Evolutionary conservation across 1,284 basidiomycete species (phyloP).

Genomic region (Papiliotrema laurentii): DNA sequence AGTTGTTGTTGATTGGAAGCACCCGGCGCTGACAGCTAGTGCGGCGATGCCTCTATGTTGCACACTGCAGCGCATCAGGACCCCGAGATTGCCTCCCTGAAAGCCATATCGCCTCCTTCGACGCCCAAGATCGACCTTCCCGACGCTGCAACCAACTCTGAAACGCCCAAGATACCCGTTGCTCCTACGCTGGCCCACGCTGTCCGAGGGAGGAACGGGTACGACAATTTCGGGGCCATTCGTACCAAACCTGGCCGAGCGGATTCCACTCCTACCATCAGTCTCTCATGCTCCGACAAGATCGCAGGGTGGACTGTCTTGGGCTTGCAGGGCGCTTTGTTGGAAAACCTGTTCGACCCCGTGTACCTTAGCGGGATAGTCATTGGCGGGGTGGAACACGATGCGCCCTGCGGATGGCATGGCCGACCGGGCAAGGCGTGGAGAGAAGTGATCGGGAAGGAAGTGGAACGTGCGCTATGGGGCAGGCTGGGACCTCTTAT

Average conservation of each 20-base stretch:
- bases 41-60: constrained; percentile 83
- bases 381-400: constrained; percentile 62
- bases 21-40: constrained; percentile 49
- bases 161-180: not conserved
- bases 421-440: constrained; percentile 35
- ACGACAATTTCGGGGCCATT: constrained; percentile 65
- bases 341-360: constrained; percentile 57
- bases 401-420: not conserved
- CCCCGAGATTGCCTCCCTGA: constrained; percentile 62
- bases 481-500: constrained; percentile 16
- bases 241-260: constrained; percentile 84
- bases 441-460: constrained; percentile 60
- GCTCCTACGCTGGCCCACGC: constrained; percentile 33
- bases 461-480: constrained; percentile 54
- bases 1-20: no score
- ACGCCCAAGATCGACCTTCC: not conserved
- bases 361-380: constrained; percentile 63
- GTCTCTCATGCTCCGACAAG: constrained; percentile 88
- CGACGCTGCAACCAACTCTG: no score
- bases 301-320: constrained; percentile 74
- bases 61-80: constrained; percentile 69
- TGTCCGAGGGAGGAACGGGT: constrained; percentile 72
- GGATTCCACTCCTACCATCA: constrained; percentile 71
- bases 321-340: constrained; percentile 78
- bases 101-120: constrained; percentile 39